Conservation (phyloP, 2,329 filamentous ascomycete genomes). For the Pseudopithomyces chartarum region DNA sequence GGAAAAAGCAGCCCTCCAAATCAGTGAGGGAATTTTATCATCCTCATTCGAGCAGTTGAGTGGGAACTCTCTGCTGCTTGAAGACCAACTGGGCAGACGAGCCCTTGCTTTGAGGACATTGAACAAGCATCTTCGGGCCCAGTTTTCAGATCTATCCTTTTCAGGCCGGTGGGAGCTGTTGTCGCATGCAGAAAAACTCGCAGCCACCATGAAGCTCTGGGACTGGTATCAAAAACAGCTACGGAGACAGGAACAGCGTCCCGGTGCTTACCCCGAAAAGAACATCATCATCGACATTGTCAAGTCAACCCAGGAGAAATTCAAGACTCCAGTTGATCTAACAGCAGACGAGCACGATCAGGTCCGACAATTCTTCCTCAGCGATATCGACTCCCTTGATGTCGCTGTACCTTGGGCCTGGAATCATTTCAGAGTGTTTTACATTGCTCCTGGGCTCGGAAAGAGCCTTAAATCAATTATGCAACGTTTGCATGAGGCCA, state of each 20-base stretch:
- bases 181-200: slow-evolving; percentile 89
- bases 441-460: slow-evolving; percentile 65
- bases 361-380: slow-evolving; percentile 84
- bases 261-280: slow-evolving; percentile 62
- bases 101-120: slow-evolving; percentile 76
- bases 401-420: slow-evolving; percentile 76
- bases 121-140: slow-evolving; percentile 70
- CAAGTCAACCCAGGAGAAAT: slow-evolving; percentile 74
- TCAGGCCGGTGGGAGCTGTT: slow-evolving; percentile 78
- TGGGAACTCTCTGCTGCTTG: slow-evolving; percentile 73
- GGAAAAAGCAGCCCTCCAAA: slow-evolving; percentile 73
- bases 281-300: slow-evolving; percentile 77
- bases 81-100: slow-evolving; percentile 77
- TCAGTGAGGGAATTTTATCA: slow-evolving; percentile 81
- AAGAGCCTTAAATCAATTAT: slow-evolving; percentile 58
- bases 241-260: slow-evolving; percentile 71
- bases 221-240: slow-evolving; percentile 73
- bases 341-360: slow-evolving; percentile 74
- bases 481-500: slow-evolving; percentile 66
- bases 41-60: slow-evolving; percentile 78
- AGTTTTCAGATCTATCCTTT: slow-evolving; percentile 68
- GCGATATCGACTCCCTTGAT: slow-evolving; percentile 67
- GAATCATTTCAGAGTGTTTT: slow-evolving; percentile 72
- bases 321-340: slow-evolving; percentile 70
- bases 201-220: slow-evolving; percentile 80